phyloP scores from a whole-genome alignment of 768 basidiomycete species.

The Amanita jacksonii region DNA sequence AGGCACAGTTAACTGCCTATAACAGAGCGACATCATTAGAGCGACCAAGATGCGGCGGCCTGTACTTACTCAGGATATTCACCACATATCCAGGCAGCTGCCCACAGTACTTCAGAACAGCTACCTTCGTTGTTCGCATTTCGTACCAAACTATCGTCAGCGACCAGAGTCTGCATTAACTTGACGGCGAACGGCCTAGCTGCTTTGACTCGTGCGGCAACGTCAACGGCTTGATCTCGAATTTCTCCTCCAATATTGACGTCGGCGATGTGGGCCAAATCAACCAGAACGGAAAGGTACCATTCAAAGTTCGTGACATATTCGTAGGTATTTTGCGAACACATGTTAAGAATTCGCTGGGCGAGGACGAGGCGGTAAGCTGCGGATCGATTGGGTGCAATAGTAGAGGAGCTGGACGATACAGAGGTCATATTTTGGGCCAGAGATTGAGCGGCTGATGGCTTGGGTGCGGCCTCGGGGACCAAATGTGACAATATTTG shows the following conservation, averaged over 20 bases:
- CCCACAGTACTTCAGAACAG: conserved; percentile 83
- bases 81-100: conserved; percentile 94
- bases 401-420: conserved; percentile 20
- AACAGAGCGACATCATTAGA: neutral
- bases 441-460: conserved; percentile 55
- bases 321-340: conserved; percentile 75
- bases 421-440: conserved; percentile 31
- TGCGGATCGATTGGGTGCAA: conserved; percentile 59
- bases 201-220: conserved; percentile 71
- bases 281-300: conserved; percentile 92
- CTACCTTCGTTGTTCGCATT: conserved; percentile 61
- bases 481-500: conserved; percentile 85
- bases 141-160: conserved; percentile 65
- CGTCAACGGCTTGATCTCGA: conserved; percentile 77
- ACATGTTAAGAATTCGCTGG: conserved; percentile 77
- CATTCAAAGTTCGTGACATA: conserved; percentile 93
- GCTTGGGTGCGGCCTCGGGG: conserved; percentile 41
- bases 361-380: conserved; percentile 82
- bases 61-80: conserved; percentile 78
- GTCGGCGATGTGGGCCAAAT: conserved; percentile 80
- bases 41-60: neutral
- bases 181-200: conserved; percentile 74
- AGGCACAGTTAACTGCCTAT: conserved; percentile 71
- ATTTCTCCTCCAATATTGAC: conserved; percentile 73
- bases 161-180: conserved; percentile 72